A percentile compares a stretch with the other conserved stretches of the same genome.
phyloP scores from a whole-genome alignment of 805 yeast species.

The Zygosaccharomyces rouxii region DNA sequence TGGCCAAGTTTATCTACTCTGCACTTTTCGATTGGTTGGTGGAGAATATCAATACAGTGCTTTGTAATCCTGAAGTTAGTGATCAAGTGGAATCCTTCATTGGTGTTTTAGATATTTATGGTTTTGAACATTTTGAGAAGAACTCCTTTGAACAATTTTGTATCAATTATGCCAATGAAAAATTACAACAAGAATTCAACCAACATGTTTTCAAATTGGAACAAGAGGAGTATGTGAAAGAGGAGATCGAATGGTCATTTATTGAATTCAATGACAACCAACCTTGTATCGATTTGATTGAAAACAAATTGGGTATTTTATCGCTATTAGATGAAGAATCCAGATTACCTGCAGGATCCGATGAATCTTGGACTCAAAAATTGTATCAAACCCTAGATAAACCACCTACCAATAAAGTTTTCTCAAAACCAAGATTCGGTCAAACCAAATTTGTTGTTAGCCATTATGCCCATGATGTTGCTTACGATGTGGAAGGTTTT shows the following conservation, averaged over 20 bases:
- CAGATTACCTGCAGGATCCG: constrained; percentile 88
- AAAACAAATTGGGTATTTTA: constrained; percentile 80
- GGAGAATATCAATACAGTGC: constrained; percentile 69
- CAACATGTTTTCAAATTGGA: constrained; percentile 97
- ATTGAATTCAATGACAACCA: constrained; percentile 95
- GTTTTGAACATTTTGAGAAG: constrained; percentile 91
- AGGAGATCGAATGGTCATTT: constrained; percentile 94
- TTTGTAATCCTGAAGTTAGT: constrained; percentile 67
- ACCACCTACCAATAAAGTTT: constrained; percentile 68
- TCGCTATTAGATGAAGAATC: constrained; percentile 92
- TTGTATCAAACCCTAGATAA: constrained; percentile 81
- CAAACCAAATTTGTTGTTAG: constrained; percentile 83
- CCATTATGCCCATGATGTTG: constrained; percentile 93
- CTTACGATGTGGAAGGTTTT: constrained; percentile 90
- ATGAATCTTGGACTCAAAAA: constrained; percentile 87
- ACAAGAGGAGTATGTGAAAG: constrained; percentile 90
- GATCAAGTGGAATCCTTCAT: constrained; percentile 65
- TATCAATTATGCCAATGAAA: constrained; percentile 95
- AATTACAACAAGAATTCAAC: constrained; percentile 93
- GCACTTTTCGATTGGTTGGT: constrained; percentile 95
- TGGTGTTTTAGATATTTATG: constrained; percentile 96
- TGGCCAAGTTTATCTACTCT: constrained; percentile 88
- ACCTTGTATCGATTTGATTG: constrained; percentile 92
- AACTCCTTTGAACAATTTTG: constrained; percentile 97
- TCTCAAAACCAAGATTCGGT: constrained; percentile 93